Evolutionary conservation across 2,329 filamentous ascomycete genomes (phyloP), one percentile per base, ranked within the genome.

Genomic region (Colletotrichum sp.): DNA sequence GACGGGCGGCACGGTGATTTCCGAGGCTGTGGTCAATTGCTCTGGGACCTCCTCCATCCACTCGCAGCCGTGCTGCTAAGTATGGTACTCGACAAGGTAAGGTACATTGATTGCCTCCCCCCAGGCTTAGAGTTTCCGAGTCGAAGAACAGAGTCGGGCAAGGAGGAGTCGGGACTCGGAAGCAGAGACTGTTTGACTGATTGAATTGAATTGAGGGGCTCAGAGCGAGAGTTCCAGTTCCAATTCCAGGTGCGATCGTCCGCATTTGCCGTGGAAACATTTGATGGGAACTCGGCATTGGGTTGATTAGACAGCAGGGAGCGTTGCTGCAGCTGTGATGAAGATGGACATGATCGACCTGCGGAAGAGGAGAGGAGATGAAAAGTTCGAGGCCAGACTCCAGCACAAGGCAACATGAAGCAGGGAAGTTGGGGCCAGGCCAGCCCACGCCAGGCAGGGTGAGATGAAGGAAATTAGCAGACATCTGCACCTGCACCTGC

Each of bases 311-410:
- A 24, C 28, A 34, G 32, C 73, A 69, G 59, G 73, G 70, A 72
- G 73, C 28, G 49, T 36, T 65, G 73, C 59, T 76, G 70, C 73
- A 65, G 30, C 32, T 49, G 49, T 68, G 65, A 73, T 73, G 64
- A 73, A 73, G 70, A 73, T 73, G 70, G 64, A 49, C 70, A 76
- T 68, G 73, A 76, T 76, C 73, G 70, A 39, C 69, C 30, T 65
- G 30, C 21, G 39, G 57, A 26, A n/a, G 28, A 18, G 32, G 64
- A 64, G 49, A 71, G 72, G 69, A 75, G 68, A 70, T 70, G 68
- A 70, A 39, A 32, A 32, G 36, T 52, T 70, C 57, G 57, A 49
- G 39, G 36, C 68, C 68, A 70, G 68, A 70, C 68, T 70, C 57
- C 68, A 70, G 68, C 57, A 32, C 57, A 26, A 70, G 34, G 55